Conservation (phyloP, 148 eudicot species). For the Camellia sinensis region DNA sequence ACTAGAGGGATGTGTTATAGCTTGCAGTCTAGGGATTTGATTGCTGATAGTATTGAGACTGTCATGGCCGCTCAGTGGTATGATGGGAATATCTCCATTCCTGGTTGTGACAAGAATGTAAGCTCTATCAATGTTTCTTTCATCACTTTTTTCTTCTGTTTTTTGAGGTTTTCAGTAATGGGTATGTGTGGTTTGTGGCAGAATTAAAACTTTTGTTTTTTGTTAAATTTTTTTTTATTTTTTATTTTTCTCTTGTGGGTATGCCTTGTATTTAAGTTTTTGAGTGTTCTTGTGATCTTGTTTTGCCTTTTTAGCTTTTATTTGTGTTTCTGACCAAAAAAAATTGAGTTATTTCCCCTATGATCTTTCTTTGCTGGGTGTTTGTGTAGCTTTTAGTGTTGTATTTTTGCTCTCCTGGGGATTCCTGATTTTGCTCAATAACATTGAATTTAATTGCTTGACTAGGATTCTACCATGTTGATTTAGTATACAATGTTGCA, state of each 20-base stretch:
- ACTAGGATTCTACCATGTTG: background rate
- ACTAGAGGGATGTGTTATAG: slow-evolving; percentile 98
- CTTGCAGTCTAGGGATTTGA: slow-evolving; percentile 91
- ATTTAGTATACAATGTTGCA: background rate
- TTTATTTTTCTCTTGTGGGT: background rate
- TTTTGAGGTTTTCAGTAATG: background rate
- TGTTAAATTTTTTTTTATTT: background rate
- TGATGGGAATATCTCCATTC: slow-evolving; percentile 93
- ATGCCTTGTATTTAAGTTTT: background rate
- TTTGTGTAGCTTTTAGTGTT: background rate
- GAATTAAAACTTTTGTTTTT: background rate
- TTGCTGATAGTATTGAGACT: slow-evolving; percentile 95
- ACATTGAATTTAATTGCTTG: background rate
- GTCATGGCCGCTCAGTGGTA: slow-evolving; percentile 99
- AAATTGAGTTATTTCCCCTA: background rate
- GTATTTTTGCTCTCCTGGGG: background rate
- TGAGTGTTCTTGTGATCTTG: background rate
- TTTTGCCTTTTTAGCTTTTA: background rate
- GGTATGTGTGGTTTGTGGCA: background rate
- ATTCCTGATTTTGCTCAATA: background rate
- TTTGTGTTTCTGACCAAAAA: background rate
- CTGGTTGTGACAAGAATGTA: slow-evolving; percentile 98
- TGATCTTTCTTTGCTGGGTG: background rate
- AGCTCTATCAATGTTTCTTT: slow-evolving; percentile 11
- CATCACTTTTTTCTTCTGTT: background rate